Conservation (phyloP, 164 flowering plant species). For the Berberis thunbergii region DNA sequence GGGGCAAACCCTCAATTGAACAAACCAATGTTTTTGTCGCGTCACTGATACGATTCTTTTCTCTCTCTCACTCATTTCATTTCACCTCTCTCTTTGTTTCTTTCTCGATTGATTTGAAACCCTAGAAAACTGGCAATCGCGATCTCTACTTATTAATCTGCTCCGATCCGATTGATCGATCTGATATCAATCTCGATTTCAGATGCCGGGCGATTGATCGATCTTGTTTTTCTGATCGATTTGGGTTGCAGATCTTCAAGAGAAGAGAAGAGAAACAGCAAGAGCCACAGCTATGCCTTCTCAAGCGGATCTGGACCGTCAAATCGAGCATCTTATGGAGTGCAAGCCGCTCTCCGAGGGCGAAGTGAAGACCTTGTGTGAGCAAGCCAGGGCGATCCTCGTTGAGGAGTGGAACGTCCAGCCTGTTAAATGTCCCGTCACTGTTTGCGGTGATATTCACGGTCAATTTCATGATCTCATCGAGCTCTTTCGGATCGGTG, state of each 20-base stretch:
- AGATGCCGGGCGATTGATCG: background rate
- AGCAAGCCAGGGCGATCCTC: constrained; percentile 69
- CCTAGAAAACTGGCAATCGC: background rate
- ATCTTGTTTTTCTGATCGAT: background rate
- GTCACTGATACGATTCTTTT: background rate
- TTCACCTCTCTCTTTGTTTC: background rate
- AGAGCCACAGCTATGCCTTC: constrained; percentile 35
- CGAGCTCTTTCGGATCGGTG: constrained; percentile 67
- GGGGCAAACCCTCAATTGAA: background rate
- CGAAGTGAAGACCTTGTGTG: constrained; percentile 79
- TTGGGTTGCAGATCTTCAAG: constrained; percentile 12
- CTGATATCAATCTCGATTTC: background rate
- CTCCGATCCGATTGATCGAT: constrained; percentile 2
- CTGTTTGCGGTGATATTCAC: constrained; percentile 69
- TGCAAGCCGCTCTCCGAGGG: constrained; percentile 69
- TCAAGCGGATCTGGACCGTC: constrained; percentile 74
- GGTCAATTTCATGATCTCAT: constrained; percentile 72
- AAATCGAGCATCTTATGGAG: constrained; percentile 86
- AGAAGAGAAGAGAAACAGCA: constrained; percentile 11
- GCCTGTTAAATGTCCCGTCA: constrained; percentile 68
- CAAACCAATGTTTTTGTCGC: background rate
- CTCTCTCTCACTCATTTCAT: background rate
- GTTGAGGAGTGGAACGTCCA: constrained; percentile 90
- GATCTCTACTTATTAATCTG: background rate
- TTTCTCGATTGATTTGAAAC: background rate